Evolutionary conservation across 805 yeast species (phyloP), one percentile per base, ranked within the genome.

Genomic region (Wickerhamomyces alni): DNA sequence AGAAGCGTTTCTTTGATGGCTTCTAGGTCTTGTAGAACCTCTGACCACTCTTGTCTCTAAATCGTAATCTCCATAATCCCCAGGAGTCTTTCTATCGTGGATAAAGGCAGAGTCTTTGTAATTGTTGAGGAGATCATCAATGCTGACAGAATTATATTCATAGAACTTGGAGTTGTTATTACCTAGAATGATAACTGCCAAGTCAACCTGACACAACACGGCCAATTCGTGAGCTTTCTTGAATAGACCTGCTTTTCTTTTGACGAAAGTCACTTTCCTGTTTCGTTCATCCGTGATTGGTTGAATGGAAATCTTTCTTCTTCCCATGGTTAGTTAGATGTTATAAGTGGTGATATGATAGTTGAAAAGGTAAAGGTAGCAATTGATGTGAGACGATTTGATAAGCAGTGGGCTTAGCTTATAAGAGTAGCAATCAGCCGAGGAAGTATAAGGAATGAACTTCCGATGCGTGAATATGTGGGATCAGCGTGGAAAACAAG

Each of bases 241-340:
- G 63, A 93, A 89, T 25, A 91, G 69, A 2, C 99, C 99, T 0
- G 95, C 94, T 61, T 91, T 91, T 40, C 99, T 75, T 62, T 91
- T 91, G 46, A 87, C 87, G 60, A 91, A 93, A 0, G 99, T 91
- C 37, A 81, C 86, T 5, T 84, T 77, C 41, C 86, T 63, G 63
- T 88, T 91, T 41, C 98, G 71, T 60, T 91, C 97, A 52, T 91
- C 96, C 11, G 79, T 68, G 43, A 91, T 80, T 28, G 98, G 98
- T 62, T 86, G 80, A 52, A 91, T 91, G 46, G 85, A 93, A 48
- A 91, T 91, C 63, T 91, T 93, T 67, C 97, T 83, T 71, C 99
- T 82, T 39, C 99, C 99, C 99, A 91, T 93, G 37, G 24, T 37
- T n/a, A 7, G 5, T 11, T 30, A n/a, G n/a, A n/a, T n/a, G n/a